Percentiles rank a stretch among this genome's conserved stretches.
phyloP scores from a whole-genome alignment of 2,329 filamentous ascomycete genomes.

The Arthrocladium fulminans region DNA sequence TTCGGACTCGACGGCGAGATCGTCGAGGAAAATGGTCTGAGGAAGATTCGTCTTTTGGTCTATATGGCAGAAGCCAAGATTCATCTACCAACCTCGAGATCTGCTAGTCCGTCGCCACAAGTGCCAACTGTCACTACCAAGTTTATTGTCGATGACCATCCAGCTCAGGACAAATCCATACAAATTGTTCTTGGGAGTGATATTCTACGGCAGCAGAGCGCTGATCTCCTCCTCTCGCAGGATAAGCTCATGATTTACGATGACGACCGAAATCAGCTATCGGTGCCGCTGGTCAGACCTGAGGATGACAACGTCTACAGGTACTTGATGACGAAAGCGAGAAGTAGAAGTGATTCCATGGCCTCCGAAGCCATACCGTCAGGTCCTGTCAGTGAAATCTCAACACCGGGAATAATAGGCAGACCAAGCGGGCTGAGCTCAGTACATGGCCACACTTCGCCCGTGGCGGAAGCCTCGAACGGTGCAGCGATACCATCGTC shows the following conservation, averaged over 20 bases:
- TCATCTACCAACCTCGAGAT: constrained; percentile 63
- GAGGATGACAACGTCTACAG: constrained; percentile 79
- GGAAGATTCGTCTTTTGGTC: constrained; percentile 66
- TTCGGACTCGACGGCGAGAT: constrained; percentile 62
- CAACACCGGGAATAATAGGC: constrained; percentile 28
- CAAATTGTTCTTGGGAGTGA: constrained; percentile 88
- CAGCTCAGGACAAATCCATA: constrained; percentile 49
- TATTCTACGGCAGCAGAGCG: constrained; percentile 72
- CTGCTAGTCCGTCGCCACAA: constrained; percentile 63
- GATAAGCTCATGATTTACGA: constrained; percentile 83
- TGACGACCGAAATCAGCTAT: constrained; percentile 75
- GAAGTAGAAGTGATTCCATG: constrained; percentile 14
- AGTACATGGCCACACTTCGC: constrained; percentile 21
- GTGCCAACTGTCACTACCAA: constrained; percentile 72
- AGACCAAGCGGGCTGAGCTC: constrained; percentile 21
- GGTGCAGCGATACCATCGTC: constrained; percentile 1
- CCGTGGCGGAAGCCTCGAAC: constrained; percentile 17
- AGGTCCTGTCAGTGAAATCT: constrained; percentile 21
- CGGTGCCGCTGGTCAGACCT: constrained; percentile 83
- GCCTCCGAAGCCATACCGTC: constrained; percentile 16
- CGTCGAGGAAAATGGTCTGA: constrained; percentile 55
- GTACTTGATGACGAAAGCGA: constrained; percentile 55
- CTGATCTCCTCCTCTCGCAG: constrained; percentile 84
- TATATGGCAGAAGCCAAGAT: constrained; percentile 88
- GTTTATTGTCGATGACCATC: constrained; percentile 61